Base-by-base conservation (phyloP, 805 yeast genomes). In the Metschnikowia hibisci region DNA sequence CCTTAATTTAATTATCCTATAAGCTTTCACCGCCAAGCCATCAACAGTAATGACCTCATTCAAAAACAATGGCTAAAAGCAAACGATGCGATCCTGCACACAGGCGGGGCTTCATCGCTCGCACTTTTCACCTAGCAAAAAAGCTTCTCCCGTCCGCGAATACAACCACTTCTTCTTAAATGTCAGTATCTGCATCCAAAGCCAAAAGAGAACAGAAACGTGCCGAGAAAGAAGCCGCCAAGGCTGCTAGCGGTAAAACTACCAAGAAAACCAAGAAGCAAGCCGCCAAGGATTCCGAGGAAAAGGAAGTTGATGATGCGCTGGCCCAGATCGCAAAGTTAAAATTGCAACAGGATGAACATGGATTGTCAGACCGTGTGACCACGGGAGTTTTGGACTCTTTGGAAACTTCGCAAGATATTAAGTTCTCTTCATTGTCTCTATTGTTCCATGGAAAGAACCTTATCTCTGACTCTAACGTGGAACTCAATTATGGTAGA, bases 171-270 rank as follows among this genome's bases (percentile, higher is more conserved):
- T 34, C 33, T 42, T 31, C 27, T 22, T 34, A 13, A 20, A 66
- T 66, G 72, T 76, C 80, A 45, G 78, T 82, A 54, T 91, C 98
- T 44, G 82, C 96, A 53, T 89, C 97, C 15, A 91, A 91, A 69
- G 98, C 98, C 51, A 93, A 91, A 75, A 87, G 99, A 83, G 97
- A 91, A 54, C 96, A 96, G 53, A 91, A 90, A 74, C 88, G 89
- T 69, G 87, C 85, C 56, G 76, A 68, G 57, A 69, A 66, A 57
- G 76, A 70, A 56, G 76, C 76, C 53, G 64, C 66, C 49, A 69
- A 68, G 60, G 57, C 66, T 27, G 64, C 74, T 41, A 95, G 87
- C 47, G 87, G 86, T 56, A 90, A 89, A 61, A 73, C 80, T 59
- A 73, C 79, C 71, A 84, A 79, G 71, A 78, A 83, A 66, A 77